Conservation (phyloP, 768 basidiomycete genomes). For the Gymnopilus junonius region DNA sequence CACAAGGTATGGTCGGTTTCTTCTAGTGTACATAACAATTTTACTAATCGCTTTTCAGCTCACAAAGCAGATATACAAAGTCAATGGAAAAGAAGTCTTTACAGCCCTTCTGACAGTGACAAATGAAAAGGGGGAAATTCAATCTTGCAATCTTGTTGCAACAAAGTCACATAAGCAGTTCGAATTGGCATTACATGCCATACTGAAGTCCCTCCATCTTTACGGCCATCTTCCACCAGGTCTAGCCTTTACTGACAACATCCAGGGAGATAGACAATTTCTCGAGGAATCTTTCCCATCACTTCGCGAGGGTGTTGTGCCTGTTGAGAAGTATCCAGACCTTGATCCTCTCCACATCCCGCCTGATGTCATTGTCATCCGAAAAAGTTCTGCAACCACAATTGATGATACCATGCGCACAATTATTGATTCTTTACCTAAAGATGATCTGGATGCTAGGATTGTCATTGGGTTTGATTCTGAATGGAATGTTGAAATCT, state of each 20-base stretch:
- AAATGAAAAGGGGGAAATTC: constrained; percentile 30
- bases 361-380: constrained; percentile 3
- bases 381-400: background rate
- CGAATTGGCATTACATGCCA: constrained; percentile 17
- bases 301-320: constrained; percentile 21
- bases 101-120: constrained; percentile 29
- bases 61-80: constrained; percentile 29
- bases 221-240: constrained; percentile 20
- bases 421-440: constrained; percentile 16
- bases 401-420: constrained; percentile 20
- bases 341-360: constrained; percentile 19
- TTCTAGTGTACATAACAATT: background rate
- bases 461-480: constrained; percentile 25
- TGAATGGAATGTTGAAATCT: constrained; percentile 26
- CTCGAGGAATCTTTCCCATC: constrained; percentile 26
- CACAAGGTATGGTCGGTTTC: constrained; percentile 9
- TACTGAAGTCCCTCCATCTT: constrained; percentile 10
- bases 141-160: constrained; percentile 22
- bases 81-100: constrained; percentile 30
- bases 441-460: background rate
- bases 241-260: constrained; percentile 22
- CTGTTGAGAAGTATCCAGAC: constrained; percentile 27
- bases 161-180: constrained; percentile 34
- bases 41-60: constrained; percentile 14
- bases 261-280: constrained; percentile 20